phyloP scores from a whole-genome alignment of 2,329 filamentous ascomycete genomes.

The Colletotrichum costaricense region DNA sequence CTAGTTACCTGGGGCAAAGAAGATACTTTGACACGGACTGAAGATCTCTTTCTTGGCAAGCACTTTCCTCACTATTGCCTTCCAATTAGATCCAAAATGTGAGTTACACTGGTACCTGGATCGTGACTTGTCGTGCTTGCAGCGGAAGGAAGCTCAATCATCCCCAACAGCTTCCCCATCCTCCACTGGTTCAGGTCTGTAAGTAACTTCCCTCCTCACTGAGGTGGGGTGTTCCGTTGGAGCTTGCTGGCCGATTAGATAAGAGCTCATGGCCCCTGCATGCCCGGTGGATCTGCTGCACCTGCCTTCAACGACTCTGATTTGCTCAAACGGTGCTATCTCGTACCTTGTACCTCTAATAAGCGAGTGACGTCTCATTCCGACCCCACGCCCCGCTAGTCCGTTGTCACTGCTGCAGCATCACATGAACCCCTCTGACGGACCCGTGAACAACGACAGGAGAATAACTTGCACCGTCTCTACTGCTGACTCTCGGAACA shows the following conservation, averaged over 20 bases:
- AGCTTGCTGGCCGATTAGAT: conserved; percentile 26
- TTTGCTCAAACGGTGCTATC: neutral
- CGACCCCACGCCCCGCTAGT: conserved; percentile 32
- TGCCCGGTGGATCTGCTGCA: neutral
- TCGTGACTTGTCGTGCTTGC: too few relatives aligned
- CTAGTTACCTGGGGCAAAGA: neutral
- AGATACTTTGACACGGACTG: neutral
- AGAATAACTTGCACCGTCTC: neutral
- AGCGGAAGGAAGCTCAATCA: neutral
- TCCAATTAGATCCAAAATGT: too few relatives aligned
- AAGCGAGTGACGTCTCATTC: conserved; percentile 30
- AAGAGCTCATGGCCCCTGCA: conserved; percentile 26
- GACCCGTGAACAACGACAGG: conserved; percentile 21
- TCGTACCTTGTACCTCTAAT: neutral
- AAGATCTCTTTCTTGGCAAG: neutral
- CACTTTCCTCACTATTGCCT: neutral
- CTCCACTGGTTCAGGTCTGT: neutral
- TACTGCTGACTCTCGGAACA: neutral
- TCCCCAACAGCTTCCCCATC: neutral
- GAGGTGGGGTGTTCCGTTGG: neutral
- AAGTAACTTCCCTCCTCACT: neutral
- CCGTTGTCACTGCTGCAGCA: conserved; percentile 32
- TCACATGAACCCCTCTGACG: conserved; percentile 35
- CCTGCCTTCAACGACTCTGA: neutral
- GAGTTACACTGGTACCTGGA: too few relatives aligned